These are phyloP conservation scores for Phoma herbarum DNA, from an alignment of 2,329 filamentous ascomycete species.

Conservation along the genomic window DNA sequence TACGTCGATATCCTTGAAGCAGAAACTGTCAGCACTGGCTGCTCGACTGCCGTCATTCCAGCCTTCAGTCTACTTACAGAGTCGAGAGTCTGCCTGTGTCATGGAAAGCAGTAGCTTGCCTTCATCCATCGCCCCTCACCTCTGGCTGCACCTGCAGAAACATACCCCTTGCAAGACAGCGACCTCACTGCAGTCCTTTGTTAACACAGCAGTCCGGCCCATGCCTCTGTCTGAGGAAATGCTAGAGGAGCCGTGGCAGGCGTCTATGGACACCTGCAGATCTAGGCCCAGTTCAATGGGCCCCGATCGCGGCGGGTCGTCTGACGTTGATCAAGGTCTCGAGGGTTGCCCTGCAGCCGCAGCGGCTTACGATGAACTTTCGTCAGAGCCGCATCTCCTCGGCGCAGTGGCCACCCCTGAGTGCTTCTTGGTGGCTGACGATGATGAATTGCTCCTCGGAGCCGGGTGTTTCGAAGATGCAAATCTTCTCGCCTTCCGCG, in stretches of 20 bases:
- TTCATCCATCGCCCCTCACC: constrained; percentile 7
- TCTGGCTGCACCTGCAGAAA: constrained; percentile 31
- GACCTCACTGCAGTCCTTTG: constrained; percentile 20
- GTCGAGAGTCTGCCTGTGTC: not conserved
- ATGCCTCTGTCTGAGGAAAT: not conserved
- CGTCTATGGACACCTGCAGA: not conserved
- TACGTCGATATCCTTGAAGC: constrained; percentile 26
- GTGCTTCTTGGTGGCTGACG: not conserved
- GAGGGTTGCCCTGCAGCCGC: not conserved
- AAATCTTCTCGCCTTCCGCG: not conserved
- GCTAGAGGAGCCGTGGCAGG: not conserved
- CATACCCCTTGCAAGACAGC: constrained; percentile 17
- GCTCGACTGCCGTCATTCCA: not conserved
- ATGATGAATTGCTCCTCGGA: constrained; percentile 14
- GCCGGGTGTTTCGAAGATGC: constrained; percentile 2
- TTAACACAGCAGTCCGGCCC: not conserved
- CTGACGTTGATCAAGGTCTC: not conserved
- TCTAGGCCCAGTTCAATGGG: not conserved
- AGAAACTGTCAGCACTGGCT: constrained; percentile 25
- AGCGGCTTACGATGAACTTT: not conserved
- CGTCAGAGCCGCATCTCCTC: not conserved
- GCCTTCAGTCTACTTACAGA: not conserved
- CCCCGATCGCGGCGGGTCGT: not conserved
- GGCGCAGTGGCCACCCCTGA: not conserved
- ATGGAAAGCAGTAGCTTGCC: not conserved